Evolutionary conservation across 2,329 filamentous ascomycete species (phyloP), one percentile per base, ranked within the genome.

Genomic region (Didymella segeticola): DNA sequence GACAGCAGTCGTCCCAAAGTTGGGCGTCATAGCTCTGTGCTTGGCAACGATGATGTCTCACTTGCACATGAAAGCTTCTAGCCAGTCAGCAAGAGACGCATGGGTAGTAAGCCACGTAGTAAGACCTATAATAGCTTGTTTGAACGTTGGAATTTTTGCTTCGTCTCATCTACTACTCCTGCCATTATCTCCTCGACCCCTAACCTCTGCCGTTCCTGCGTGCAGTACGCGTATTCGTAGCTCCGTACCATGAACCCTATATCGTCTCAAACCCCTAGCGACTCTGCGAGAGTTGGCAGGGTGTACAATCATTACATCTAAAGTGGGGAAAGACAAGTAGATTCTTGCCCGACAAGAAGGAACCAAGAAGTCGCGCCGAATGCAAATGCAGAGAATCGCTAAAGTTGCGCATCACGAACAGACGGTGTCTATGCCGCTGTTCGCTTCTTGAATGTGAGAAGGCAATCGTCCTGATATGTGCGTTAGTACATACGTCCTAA

Each of bases 401-500:
- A 62, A 58, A 63, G 56, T 41, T 58, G 60, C 56, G 56, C 58
- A 59, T 56, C 49, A 57, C 55, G 61, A 60, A 51, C 57, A 46
- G 34, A 60, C 45, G 27, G 19, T 33, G n/a, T 48, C 42, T 67
- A 71, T 51, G 60, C 53, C 20, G 53, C 61, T 42, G 57, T 57
- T 54, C 70, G 67, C 43, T 74, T 62, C 46, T 77, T 82, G 72
- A 95, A 93, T 2, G 87, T 88, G 67, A 95, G 83, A 50, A 89
- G 87, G 78, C 90, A 95, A 73, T 95, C 89, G 72, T 96, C 91
- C 90, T 93, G 61, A 4, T 10, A 4, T 1, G n/a, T n/a, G 7
- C 8, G 52, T 71, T 56, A 72, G 65, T 55, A 42, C n/a, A n/a
- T 30, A n/a, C n/a, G 5, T 19, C 22, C n/a, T 12, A 23, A 8